Conservation (phyloP, 1,284 basidiomycete species). For the Pyrrhoderma noxium region DNA sequence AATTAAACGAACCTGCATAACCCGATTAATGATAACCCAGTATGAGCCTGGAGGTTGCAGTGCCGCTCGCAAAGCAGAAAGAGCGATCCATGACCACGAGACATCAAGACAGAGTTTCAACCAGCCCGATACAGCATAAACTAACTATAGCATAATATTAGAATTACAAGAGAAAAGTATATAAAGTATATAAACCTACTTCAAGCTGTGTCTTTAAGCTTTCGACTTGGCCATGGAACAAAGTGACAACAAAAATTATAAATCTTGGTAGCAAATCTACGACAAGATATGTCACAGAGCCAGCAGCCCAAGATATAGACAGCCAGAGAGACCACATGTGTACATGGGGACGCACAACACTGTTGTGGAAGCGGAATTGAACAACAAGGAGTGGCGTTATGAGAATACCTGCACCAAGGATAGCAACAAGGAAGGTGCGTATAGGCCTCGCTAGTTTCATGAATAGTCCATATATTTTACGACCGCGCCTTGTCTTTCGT, state of each 20-base stretch:
- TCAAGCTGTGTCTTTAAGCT: slow-evolving; percentile 57
- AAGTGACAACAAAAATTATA: slow-evolving; percentile 44
- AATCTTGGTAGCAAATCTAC: slow-evolving; percentile 58
- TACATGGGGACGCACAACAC: slow-evolving; percentile 44
- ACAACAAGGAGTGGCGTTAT: slow-evolving; percentile 66
- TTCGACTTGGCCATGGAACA: slow-evolving; percentile 58
- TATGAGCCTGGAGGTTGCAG: slow-evolving; percentile 56
- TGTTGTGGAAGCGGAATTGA: slow-evolving; percentile 49
- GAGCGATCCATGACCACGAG: slow-evolving; percentile 62
- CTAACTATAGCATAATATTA: slow-evolving; percentile 38
- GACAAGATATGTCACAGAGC: slow-evolving; percentile 51
- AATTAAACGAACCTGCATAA: slow-evolving; percentile 49
- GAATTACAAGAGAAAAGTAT: not conserved
- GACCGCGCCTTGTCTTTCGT: slow-evolving; percentile 35
- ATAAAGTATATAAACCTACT: slow-evolving; percentile 33
- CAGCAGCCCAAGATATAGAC: slow-evolving; percentile 59
- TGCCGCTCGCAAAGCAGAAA: slow-evolving; percentile 51
- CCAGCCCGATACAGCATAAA: slow-evolving; percentile 64
- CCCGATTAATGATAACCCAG: slow-evolving; percentile 60
- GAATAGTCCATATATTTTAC: slow-evolving; percentile 55
- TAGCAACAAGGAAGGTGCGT: slow-evolving; percentile 47
- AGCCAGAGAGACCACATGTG: slow-evolving; percentile 70
- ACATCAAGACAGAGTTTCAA: slow-evolving; percentile 60
- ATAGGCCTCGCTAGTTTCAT: slow-evolving; percentile 59
- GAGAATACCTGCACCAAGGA: slow-evolving; percentile 53